These are phyloP conservation scores for Raffaelea arxii DNA, from an alignment of 2,329 filamentous ascomycete species.

Conservation along the genomic window DNA sequence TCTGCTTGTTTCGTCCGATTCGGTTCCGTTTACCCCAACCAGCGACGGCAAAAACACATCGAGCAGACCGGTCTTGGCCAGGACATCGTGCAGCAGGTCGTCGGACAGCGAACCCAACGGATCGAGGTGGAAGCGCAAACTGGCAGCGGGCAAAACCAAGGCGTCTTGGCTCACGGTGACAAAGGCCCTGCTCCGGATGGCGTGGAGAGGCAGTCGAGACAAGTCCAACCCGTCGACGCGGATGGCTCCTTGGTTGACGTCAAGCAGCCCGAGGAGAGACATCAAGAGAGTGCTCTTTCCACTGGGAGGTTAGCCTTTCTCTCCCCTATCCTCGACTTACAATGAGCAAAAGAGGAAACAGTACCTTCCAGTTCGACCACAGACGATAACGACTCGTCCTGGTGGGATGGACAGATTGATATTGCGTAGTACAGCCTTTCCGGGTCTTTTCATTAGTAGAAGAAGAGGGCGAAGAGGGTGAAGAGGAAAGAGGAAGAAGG, in stretches of 20 bases:
- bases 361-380: constrained; percentile 42
- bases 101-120: constrained; percentile 4
- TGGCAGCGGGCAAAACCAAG: constrained; percentile 7
- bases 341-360: too few species aligned
- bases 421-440: constrained; percentile 15
- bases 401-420: constrained; percentile 20
- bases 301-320: too few species aligned
- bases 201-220: constrained; percentile 25
- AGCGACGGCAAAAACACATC: not conserved
- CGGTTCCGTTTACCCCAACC: too few species aligned
- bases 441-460: constrained; percentile 6
- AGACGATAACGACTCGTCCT: constrained; percentile 40
- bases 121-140: constrained; percentile 11
- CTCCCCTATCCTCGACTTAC: too few species aligned
- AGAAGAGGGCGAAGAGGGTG: not conserved
- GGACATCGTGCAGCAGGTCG: constrained; percentile 1
- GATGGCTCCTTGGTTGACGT: constrained; percentile 31
- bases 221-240: constrained; percentile 38
- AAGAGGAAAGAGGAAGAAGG: not conserved
- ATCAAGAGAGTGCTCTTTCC: constrained; percentile 35
- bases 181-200: constrained; percentile 32
- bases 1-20: too few species aligned
- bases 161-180: constrained; percentile 25
- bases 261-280: constrained; percentile 37
- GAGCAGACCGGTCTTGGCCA: constrained; percentile 3